Evolutionary conservation across 306 rosid species (phyloP).

Genomic region (Cyamopsis tetragonoloba): DNA sequence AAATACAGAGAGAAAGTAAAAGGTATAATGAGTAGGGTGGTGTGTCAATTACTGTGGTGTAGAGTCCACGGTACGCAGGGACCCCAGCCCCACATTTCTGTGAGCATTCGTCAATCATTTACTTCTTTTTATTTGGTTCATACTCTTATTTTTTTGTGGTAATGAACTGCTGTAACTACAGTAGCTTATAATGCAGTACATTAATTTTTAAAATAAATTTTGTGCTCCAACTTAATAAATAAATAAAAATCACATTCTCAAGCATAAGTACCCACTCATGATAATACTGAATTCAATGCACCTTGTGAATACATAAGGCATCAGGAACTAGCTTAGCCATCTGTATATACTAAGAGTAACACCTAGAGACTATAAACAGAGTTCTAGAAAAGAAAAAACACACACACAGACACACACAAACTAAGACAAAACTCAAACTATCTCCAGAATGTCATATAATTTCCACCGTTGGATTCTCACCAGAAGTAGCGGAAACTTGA

Average conservation of each 20-base stretch:
- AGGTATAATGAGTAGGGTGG: no score
- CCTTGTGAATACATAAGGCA: not conserved
- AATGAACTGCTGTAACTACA: not conserved
- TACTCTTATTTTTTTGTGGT: not conserved
- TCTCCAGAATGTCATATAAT: conserved; percentile 28
- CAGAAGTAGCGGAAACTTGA: conserved; percentile 72
- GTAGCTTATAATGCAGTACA: not conserved
- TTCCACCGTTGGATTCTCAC: conserved; percentile 42
- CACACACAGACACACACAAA: no score
- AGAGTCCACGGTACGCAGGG: no score
- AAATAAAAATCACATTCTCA: not conserved
- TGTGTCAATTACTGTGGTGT: no score
- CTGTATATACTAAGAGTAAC: not conserved
- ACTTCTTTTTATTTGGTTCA: no score
- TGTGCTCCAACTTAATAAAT: not conserved
- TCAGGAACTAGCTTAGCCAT: not conserved
- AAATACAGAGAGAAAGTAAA: no score
- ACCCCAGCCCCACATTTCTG: no score
- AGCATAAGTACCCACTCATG: not conserved
- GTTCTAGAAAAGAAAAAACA: no score
- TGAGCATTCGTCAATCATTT: no score
- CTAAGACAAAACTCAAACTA: conserved; percentile 11
- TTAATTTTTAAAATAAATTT: not conserved
- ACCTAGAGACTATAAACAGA: not conserved
- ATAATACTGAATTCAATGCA: not conserved